Evolutionary conservation across 2,329 filamentous ascomycete genomes (phyloP).

Genomic region (Arthroderma uncinatum): DNA sequence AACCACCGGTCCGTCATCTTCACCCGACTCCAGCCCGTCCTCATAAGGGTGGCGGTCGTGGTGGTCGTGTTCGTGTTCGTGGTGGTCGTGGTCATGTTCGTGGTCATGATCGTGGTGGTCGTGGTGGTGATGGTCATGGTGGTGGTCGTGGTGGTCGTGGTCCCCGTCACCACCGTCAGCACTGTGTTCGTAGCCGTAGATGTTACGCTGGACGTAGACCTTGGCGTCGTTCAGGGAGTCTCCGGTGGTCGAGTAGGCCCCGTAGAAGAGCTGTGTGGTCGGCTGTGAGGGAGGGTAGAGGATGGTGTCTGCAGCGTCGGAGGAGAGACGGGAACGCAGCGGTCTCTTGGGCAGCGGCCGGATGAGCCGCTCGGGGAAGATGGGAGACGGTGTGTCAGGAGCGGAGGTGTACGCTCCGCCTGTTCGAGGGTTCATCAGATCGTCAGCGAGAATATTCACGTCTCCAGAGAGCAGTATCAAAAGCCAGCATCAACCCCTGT

Average conservation of each 20-base stretch:
- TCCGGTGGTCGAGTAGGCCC: conserved; percentile 49
- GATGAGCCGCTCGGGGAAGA: conserved; percentile 84
- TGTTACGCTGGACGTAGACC: conserved; percentile 37
- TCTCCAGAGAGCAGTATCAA: conserved; percentile 23
- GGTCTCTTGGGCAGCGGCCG: conserved; percentile 81
- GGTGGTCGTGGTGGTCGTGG: conserved; percentile 41
- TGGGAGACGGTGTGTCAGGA: conserved; percentile 62
- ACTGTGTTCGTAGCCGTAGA: conserved; percentile 29
- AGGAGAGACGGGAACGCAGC: conserved; percentile 74
- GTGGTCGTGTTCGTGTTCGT: conserved; percentile 28
- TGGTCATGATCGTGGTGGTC: conserved; percentile 38
- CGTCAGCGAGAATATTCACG: conserved; percentile 11
- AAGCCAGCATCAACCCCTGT: background rate
- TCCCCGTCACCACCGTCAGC: conserved; percentile 24
- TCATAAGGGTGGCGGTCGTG: conserved; percentile 33
- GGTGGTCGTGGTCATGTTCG: conserved; percentile 36
- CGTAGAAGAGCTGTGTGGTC: conserved; percentile 64
- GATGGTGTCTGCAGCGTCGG: conserved; percentile 71
- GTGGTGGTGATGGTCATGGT: conserved; percentile 25
- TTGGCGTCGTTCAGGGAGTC: conserved; percentile 41
- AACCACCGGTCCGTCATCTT: conserved; percentile 43
- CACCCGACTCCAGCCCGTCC: conserved; percentile 50
- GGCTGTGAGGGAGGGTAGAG: conserved; percentile 66
- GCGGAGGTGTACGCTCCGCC: conserved; percentile 41
- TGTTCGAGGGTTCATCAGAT: conserved; percentile 19